Conservation (phyloP, 495 filamentous ascomycete species). For the Penicillium bialowiezense region DNA sequence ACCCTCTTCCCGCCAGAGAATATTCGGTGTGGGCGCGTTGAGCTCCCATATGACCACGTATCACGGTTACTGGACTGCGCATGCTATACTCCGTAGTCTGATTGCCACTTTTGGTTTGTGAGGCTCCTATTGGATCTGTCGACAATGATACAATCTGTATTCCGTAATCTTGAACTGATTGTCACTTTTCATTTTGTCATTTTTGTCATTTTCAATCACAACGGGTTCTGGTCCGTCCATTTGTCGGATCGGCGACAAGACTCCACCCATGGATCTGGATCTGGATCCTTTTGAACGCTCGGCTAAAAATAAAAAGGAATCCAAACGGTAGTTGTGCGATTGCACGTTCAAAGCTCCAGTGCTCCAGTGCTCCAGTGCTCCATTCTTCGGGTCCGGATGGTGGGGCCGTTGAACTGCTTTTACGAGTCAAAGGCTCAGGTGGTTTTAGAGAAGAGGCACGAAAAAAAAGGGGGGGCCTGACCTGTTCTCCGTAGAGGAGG, state of each 20-base stretch:
- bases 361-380: too few species aligned
- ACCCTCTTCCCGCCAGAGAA: neutral
- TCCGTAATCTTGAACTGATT: neutral
- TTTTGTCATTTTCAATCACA: conserved; percentile 4
- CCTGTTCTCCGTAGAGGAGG: too few species aligned
- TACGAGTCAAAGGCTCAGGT: neutral
- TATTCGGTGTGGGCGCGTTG: conserved; percentile 2
- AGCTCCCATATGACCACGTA: neutral
- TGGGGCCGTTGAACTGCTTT: conserved; percentile 27
- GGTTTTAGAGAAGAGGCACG: neutral
- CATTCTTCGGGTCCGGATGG: conserved; percentile 28
- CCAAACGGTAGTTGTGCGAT: neutral
- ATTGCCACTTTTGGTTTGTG: neutral
- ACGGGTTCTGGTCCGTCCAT: neutral
- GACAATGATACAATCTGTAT: neutral
- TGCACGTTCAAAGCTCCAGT: conserved; percentile 14
- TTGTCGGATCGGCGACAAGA: neutral
- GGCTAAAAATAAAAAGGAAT: conserved; percentile 2
- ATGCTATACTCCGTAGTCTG: neutral
- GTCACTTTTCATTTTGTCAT: conserved; percentile 10
- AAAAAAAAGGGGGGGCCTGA: neutral
- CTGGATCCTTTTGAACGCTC: neutral
- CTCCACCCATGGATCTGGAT: neutral
- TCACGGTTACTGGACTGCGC: neutral
- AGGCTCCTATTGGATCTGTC: neutral